Evolutionary conservation across 2,329 filamentous ascomycete species (phyloP).

Genomic region (Rugonectria rugulosa): DNA sequence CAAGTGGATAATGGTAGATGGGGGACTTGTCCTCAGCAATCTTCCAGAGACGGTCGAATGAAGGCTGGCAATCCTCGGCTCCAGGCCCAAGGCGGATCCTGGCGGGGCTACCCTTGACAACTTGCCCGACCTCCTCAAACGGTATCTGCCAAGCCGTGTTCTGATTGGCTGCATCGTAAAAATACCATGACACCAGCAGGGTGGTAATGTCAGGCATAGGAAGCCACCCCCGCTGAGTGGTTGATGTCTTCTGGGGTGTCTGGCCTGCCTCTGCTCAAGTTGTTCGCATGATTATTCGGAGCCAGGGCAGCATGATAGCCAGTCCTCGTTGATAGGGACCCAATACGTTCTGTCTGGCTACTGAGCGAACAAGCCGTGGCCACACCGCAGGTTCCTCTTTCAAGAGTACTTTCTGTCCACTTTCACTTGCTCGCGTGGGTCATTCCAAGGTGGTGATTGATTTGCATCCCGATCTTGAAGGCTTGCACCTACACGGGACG

Average conservation of each 20-base stretch:
- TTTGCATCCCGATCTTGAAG: slow-evolving; percentile 34
- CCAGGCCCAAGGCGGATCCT: slow-evolving; percentile 27
- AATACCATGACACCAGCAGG: slow-evolving; percentile 25
- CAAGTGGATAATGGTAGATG: slow-evolving; percentile 13
- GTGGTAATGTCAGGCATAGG: slow-evolving; percentile 25
- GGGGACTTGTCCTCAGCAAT: slow-evolving; percentile 28
- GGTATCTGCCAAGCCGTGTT: slow-evolving; percentile 11
- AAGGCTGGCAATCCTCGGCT: slow-evolving; percentile 25
- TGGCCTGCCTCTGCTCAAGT: not conserved
- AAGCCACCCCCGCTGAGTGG: slow-evolving; percentile 21
- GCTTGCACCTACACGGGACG: slow-evolving; percentile 34
- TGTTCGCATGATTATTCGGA: not conserved
- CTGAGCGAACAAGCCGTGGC: too few relatives aligned
- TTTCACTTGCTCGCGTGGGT: slow-evolving; percentile 16
- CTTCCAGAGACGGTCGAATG: slow-evolving; percentile 29
- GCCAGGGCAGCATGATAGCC: not conserved
- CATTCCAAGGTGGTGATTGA: slow-evolving; percentile 18
- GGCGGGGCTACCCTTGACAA: slow-evolving; percentile 26
- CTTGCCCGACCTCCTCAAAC: slow-evolving; percentile 18
- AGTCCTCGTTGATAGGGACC: too few relatives aligned
- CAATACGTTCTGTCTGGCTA: too few relatives aligned
- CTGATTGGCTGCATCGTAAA: slow-evolving; percentile 26
- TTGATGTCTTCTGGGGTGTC: slow-evolving; percentile 4
- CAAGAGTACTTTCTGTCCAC: too few relatives aligned
- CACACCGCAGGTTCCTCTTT: too few relatives aligned